Base-by-base conservation (phyloP, 306 rosid genomes). In the Lablab purpureus region DNA sequence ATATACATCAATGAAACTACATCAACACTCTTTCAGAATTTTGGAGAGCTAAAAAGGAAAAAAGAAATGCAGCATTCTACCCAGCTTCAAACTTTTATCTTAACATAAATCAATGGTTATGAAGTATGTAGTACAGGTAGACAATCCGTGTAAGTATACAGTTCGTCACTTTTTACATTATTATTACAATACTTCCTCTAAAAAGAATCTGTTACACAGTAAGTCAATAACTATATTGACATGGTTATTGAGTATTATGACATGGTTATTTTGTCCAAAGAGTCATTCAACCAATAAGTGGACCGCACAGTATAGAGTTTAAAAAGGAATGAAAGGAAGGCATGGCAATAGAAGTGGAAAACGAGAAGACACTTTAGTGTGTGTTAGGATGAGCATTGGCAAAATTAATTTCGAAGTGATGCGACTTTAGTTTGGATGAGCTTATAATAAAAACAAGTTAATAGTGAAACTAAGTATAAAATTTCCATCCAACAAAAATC, bases 1-100 rank as follows among this genome's bases (percentile, higher is more conserved):
- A 79, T 27, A 18, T 45, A 41, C 54, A 73, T 67, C 28, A 80
- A 34, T 28, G 40, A 41, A 49, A 43, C 52, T 18, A 21, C 10
- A 9, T n/a, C 0, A 9, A 51, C 37, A 8, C 11, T 27, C 47
- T 13, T 67, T 34, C 32, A 23, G 52, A 32, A 23, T 66, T 71
- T 52, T 27, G 47, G 50, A 67, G 30, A 75, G 14, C 12, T n/a
- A 50, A 82, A 67, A 5, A 27, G 46, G 70, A 71, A 30, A 46
- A 5, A 40, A 3, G 2, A 40, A 9, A 30, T 10, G 47, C 51
- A 28, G 3, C 14, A 10, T 46, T 75, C 2, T 11, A 68, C 19
- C 32, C 46, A 73, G 22, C 75, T 56, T 25, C 43, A 78, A 59
- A 49, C 4, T 19, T 65, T 73, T 54, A 7, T 65, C 43, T 36